Percentiles rank a stretch among this genome's conserved stretches.
These are phyloP conservation scores for Aethionema arabicum DNA, from an alignment of 345 rosid genomes.

Conservation along the genomic window DNA sequence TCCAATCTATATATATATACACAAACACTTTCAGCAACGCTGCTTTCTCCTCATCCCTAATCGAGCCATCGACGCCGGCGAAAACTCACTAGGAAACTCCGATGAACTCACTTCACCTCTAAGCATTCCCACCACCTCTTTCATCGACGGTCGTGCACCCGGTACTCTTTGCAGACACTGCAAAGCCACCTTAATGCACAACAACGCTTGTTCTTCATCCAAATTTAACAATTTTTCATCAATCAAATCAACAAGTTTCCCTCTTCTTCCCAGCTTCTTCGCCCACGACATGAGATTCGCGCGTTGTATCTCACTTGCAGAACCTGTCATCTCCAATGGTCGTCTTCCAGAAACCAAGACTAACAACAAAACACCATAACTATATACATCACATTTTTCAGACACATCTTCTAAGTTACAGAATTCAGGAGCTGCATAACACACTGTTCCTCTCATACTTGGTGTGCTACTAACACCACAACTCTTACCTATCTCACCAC, in stretches of 20 bases:
- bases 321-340: slow-evolving; percentile 80
- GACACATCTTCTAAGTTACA: slow-evolving; percentile 56
- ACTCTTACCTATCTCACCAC: slow-evolving; percentile 76
- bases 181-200: slow-evolving; percentile 80
- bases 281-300: slow-evolving; percentile 97
- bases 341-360: slow-evolving; percentile 88
- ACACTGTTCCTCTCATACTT: slow-evolving; percentile 96
- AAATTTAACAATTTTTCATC: slow-evolving; percentile 58
- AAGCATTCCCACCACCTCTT: slow-evolving; percentile 76
- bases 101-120: slow-evolving; percentile 58
- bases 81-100: slow-evolving; percentile 74
- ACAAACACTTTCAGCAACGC: slow-evolving; percentile 31
- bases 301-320: slow-evolving; percentile 80
- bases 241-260: slow-evolving; percentile 81
- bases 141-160: slow-evolving; percentile 67
- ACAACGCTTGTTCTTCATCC: slow-evolving; percentile 68
- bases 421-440: slow-evolving; percentile 89
- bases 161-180: slow-evolving; percentile 88
- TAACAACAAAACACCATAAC: slow-evolving; percentile 78
- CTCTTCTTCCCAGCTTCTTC: slow-evolving; percentile 70
- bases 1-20: background rate
- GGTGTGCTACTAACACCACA: slow-evolving; percentile 93
- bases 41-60: slow-evolving; percentile 46
- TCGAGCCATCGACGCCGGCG: slow-evolving; percentile 61
- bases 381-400: slow-evolving; percentile 90